A percentile compares a stretch with the other conserved stretches of the same genome.
phyloP scores from a whole-genome alignment of 352 stramenopile species.

The Phytophthora europaea region DNA sequence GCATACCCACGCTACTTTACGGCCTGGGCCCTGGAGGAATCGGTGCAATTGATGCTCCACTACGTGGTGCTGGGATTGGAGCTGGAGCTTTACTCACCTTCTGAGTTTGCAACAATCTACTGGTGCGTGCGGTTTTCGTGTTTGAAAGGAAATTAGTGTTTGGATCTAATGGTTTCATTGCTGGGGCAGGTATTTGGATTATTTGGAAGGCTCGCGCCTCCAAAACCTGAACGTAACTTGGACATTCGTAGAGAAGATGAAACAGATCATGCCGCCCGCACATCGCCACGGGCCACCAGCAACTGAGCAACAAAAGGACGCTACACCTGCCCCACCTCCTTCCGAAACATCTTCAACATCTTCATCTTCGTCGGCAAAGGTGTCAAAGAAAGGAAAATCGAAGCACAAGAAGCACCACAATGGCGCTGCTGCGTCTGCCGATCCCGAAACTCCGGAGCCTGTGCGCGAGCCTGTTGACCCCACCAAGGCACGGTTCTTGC shows the following conservation, averaged over 20 bases:
- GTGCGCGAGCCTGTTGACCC: conserved; percentile 42
- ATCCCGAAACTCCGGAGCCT: conserved; percentile 6
- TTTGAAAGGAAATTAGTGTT: neutral
- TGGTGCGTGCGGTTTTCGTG: conserved; percentile 52
- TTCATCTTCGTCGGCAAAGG: conserved; percentile 28
- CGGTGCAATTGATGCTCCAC: conserved; percentile 80
- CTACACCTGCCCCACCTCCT: conserved; percentile 7
- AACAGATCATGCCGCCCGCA: conserved; percentile 58
- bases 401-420: conserved; percentile 58
- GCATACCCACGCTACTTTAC: conserved; percentile 86
- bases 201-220: conserved; percentile 82
- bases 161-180: conserved; percentile 12
- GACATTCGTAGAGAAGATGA: conserved; percentile 88
- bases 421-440: conserved; percentile 1
- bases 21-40: conserved; percentile 83
- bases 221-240: conserved; percentile 87
- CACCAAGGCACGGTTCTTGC: conserved; percentile 69
- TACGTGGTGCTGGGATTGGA: conserved; percentile 83
- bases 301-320: conserved; percentile 20
- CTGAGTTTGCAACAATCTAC: conserved; percentile 80
- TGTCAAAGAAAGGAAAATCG: conserved; percentile 41
- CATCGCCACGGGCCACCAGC: conserved; percentile 18
- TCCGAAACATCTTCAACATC: conserved; percentile 10
- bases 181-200: conserved; percentile 80
- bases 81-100: conserved; percentile 79